Percentiles rank a stretch among this genome's conserved stretches.
Conservation (phyloP, 2,329 filamentous ascomycete species). For the Diaporthe amygdali region DNA sequence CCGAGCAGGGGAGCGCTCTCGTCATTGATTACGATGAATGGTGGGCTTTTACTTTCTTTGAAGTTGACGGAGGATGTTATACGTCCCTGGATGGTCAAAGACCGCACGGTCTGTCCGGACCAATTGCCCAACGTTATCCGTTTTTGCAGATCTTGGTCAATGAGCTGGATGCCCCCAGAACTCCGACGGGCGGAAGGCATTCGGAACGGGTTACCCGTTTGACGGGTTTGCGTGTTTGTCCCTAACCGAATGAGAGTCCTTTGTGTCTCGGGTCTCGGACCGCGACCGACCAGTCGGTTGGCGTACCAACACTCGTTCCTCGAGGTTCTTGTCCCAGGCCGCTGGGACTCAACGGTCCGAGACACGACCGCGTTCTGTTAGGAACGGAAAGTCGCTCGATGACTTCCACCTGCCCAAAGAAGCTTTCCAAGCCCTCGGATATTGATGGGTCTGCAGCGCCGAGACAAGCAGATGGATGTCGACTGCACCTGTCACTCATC, state of each 20-base stretch:
- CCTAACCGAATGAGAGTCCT: not conserved
- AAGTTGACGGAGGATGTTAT: not conserved
- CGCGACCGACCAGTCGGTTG: not conserved
- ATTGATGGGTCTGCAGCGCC: conserved; percentile 2
- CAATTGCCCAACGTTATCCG: not conserved
- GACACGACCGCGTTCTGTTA: not conserved
- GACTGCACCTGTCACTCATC: not conserved
- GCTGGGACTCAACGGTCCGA: not conserved
- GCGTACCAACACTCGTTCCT: not conserved
- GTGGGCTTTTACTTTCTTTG: not conserved
- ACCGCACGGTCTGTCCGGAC: not conserved
- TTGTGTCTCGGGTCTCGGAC: conserved; percentile 1
- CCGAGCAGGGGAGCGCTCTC: not conserved
- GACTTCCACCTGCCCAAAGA: not conserved
- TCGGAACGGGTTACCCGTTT: not conserved
- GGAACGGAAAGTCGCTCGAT: not conserved
- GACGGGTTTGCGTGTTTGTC: not conserved
- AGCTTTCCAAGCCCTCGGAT: conserved; percentile 4
- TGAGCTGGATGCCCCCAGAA: no score
- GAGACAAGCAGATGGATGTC: not conserved
- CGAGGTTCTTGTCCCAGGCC: not conserved
- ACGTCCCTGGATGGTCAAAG: not conserved
- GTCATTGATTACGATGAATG: not conserved
- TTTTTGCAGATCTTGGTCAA: not conserved
- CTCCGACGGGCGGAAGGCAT: not conserved